Percentiles rank a stretch among this genome's conserved stretches.
phyloP scores from a whole-genome alignment of 208 protist genomes.

The Strigomonas culicis region DNA sequence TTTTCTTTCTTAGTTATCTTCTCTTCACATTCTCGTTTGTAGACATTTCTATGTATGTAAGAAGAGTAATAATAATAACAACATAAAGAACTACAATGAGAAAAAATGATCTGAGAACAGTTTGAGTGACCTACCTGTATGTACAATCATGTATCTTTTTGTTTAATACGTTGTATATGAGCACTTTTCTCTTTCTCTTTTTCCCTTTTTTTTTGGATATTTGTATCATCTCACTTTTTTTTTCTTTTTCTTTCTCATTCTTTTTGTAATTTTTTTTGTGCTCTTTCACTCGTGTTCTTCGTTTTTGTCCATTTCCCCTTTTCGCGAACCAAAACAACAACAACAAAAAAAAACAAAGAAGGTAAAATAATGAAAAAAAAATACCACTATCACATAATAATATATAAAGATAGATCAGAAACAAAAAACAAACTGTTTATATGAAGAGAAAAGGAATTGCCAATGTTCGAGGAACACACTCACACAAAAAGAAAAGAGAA shows the following conservation, averaged over 20 bases:
- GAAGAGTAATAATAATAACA: no score
- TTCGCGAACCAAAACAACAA: neutral
- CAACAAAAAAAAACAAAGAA: neutral
- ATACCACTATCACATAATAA: neutral
- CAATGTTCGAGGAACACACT: neutral
- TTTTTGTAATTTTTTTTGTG: neutral
- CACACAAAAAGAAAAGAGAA: constrained; percentile 4
- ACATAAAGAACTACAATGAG: neutral
- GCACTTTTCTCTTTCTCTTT: constrained; percentile 6
- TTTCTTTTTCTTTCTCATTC: constrained; percentile 16
- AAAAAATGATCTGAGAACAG: neutral
- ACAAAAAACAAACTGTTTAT: neutral
- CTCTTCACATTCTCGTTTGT: neutral
- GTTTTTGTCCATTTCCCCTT: neutral
- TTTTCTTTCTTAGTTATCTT: neutral
- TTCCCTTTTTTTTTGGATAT: constrained; percentile 14
- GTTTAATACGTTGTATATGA: constrained; percentile 7
- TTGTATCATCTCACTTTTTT: constrained; percentile 7
- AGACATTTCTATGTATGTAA: neutral
- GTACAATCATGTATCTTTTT: constrained; percentile 6
- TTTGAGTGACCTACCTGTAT: constrained; percentile 10
- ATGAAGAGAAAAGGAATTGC: neutral
- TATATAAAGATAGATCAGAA: no score
- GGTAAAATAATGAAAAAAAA: neutral
- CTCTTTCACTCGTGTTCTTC: constrained; percentile 6